Evolutionary conservation across 108 stramenopile genomes (phyloP).

Genomic region (Pseudonitzschia multiseries): DNA sequence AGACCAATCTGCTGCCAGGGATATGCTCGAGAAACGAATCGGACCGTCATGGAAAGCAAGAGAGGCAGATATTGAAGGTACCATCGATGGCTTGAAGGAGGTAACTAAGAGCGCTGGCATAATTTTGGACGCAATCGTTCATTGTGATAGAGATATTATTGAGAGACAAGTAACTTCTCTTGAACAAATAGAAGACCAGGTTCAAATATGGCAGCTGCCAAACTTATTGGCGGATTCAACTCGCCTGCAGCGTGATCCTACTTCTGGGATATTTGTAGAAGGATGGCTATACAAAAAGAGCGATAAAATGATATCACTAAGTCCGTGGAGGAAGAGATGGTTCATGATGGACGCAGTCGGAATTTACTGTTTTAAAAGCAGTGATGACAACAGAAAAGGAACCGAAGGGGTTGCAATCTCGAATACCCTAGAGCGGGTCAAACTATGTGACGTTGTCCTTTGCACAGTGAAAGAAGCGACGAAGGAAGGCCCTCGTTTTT

Average conservation of each 20-base stretch:
- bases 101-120: conserved; percentile 48
- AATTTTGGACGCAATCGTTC: conserved; percentile 58
- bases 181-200: conserved; percentile 73
- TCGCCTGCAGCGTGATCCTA: conserved; percentile 73
- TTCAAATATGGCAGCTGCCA: conserved; percentile 74
- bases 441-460: conserved; percentile 90
- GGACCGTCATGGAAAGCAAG: conserved; percentile 65
- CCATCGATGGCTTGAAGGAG: conserved; percentile 55
- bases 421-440: conserved; percentile 65
- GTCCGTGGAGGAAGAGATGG: conserved; percentile 81
- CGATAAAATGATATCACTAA: conserved; percentile 58
- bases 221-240: conserved; percentile 61
- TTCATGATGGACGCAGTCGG: conserved; percentile 84
- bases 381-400: conserved; percentile 46
- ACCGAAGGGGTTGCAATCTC: conserved; percentile 25
- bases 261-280: conserved; percentile 76
- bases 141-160: conserved; percentile 50
- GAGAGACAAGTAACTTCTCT: conserved; percentile 58
- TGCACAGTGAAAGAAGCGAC: conserved; percentile 87
- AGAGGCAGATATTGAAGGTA: conserved; percentile 53
- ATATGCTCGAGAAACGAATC: conserved; percentile 54
- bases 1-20: conserved; percentile 52
- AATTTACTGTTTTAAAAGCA: conserved; percentile 74
- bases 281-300: conserved; percentile 89
- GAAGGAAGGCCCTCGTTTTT: conserved; percentile 72